These are phyloP conservation scores for Solanum tacnaense DNA, from an alignment of 257 asterid genomes.

Conservation along the genomic window DNA sequence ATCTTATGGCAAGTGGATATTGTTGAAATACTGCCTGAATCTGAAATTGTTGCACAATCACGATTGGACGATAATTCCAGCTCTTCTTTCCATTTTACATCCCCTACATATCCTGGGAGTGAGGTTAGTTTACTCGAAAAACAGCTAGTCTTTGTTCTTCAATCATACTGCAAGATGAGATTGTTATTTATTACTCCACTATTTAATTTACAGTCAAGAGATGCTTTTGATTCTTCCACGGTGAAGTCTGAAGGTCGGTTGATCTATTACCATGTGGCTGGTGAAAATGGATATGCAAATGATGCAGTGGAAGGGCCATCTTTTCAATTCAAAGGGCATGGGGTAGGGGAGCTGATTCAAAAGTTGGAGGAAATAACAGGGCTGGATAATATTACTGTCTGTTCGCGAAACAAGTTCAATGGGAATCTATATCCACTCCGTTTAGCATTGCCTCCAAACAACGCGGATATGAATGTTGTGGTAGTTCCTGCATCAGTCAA, in stretches of 20 bases:
- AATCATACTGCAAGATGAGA: neutral
- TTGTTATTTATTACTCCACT: neutral
- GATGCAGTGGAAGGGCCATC: slow-evolving; percentile 53
- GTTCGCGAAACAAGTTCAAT: slow-evolving; percentile 63
- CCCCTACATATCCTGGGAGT: slow-evolving; percentile 5
- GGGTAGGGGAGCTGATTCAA: slow-evolving; percentile 42
- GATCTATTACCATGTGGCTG: slow-evolving; percentile 48
- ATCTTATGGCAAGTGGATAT: slow-evolving; percentile 65
- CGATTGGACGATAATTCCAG: slow-evolving; percentile 23
- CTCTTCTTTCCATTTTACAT: slow-evolving; percentile 29
- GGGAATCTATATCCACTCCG: slow-evolving; percentile 85
- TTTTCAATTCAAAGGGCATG: slow-evolving; percentile 53
- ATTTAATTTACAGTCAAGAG: slow-evolving; percentile 48
- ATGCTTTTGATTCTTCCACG: slow-evolving; percentile 39
- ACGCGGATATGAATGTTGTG: slow-evolving; percentile 57
- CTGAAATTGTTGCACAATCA: slow-evolving; percentile 17
- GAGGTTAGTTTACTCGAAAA: slow-evolving; percentile 12
- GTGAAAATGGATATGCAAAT: slow-evolving; percentile 62
- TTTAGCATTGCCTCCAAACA: slow-evolving; percentile 89
- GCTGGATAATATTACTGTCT: slow-evolving; percentile 48
- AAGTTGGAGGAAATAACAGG: slow-evolving; percentile 60
- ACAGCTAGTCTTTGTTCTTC: slow-evolving; percentile 1
- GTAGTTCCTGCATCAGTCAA: slow-evolving; percentile 52
- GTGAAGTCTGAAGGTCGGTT: slow-evolving; percentile 58
- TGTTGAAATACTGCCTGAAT: slow-evolving; percentile 34